These are phyloP conservation scores for Pigoraptor vietnamica DNA, from an alignment of 78 protist genomes.

Conservation along the genomic window DNA sequence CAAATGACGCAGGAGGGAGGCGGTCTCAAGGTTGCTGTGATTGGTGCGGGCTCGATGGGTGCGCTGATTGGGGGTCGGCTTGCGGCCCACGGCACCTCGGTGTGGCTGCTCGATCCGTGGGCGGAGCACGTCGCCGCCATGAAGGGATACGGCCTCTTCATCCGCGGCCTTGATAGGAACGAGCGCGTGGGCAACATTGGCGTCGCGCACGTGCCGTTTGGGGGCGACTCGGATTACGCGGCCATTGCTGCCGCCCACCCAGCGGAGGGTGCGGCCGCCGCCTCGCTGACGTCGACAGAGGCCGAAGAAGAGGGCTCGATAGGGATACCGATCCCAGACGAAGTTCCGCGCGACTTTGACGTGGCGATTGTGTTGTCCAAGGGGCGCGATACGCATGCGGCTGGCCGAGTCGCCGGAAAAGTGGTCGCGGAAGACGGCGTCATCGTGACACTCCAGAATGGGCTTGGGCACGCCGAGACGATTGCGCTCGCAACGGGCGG, in stretches of 20 bases:
- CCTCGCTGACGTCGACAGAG: not conserved
- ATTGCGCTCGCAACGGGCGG: not conserved
- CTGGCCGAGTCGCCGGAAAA: constrained; percentile 26
- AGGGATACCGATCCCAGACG: not conserved
- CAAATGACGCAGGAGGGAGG: not conserved
- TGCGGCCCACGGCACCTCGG: constrained; percentile 5
- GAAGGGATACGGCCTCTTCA: constrained; percentile 6
- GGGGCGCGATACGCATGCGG: constrained; percentile 40
- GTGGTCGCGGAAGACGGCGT: constrained; percentile 30
- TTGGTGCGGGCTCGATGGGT: constrained; percentile 43
- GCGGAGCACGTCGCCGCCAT: constrained; percentile 16
- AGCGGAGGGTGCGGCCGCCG: not conserved
- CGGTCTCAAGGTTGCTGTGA: not conserved
- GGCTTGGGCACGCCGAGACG: constrained; percentile 69
- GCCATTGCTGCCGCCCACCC: not conserved
- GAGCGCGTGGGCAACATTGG: not conserved
- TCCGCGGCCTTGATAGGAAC: not conserved
- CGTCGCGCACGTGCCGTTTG: not conserved
- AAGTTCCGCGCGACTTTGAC: constrained; percentile 1
- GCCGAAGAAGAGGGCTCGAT: not conserved
- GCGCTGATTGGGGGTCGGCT: constrained; percentile 37
- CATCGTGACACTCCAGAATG: constrained; percentile 74
- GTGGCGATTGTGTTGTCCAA: constrained; percentile 44
- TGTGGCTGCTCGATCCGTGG: constrained; percentile 65
- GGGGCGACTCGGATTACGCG: not conserved